Evolutionary conservation across 345 rosid species (phyloP).

Genomic region (Pistacia integerrima): DNA sequence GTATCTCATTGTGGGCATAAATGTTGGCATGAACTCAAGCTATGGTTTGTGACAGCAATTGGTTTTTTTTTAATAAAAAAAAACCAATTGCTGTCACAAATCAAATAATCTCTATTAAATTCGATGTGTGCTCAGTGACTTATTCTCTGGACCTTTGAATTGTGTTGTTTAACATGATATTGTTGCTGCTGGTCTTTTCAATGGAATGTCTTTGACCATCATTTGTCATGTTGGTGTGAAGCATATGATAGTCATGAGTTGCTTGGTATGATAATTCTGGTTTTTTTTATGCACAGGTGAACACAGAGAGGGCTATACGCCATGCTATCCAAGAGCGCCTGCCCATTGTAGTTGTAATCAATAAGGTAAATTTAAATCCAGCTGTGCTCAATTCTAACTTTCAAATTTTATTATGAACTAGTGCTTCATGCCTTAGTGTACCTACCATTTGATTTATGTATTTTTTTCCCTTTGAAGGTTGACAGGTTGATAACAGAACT

Average conservation of each 20-base stretch:
- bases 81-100: background rate
- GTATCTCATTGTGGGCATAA: background rate
- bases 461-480: constrained; percentile 53
- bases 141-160: constrained; percentile 13
- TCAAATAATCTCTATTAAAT: background rate
- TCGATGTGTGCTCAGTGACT: background rate
- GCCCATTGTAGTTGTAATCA: constrained; percentile 94
- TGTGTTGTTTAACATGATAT: constrained; percentile 1
- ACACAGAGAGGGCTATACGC: constrained; percentile 97
- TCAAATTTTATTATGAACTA: background rate
- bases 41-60: background rate
- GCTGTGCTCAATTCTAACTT: background rate
- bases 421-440: background rate
- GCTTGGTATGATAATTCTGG: constrained; percentile 11
- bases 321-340: constrained; percentile 93
- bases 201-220: constrained; percentile 1
- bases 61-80: too few relatives aligned
- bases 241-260: background rate
- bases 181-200: background rate
- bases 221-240: background rate
- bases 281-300: constrained; percentile 52
- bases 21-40: background rate
- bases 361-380: constrained; percentile 57
- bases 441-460: constrained; percentile 14
- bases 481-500: constrained; percentile 95